Evolutionary conservation across 805 yeast species (phyloP).

Genomic region (Teunomyces funiuensis): DNA sequence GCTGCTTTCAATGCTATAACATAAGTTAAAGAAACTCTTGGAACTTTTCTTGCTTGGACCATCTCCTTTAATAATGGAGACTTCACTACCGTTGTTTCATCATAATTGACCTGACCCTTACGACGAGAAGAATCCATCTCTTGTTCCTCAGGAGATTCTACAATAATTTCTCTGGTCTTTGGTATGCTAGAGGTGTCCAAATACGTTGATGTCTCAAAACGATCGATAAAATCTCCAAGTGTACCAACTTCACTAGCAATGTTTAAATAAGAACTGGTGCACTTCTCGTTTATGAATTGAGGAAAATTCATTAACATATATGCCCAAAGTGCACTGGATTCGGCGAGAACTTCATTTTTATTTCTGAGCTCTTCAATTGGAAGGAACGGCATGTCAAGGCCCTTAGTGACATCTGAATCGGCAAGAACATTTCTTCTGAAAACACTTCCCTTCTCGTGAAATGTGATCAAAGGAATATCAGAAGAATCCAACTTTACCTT

Average conservation of each 20-base stretch:
- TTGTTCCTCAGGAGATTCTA: slow-evolving; percentile 1
- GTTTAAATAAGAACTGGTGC: slow-evolving; percentile 53
- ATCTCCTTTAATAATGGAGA: slow-evolving; percentile 21
- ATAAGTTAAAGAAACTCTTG: slow-evolving; percentile 49
- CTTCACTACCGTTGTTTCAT: slow-evolving; percentile 13
- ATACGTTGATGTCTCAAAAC: slow-evolving; percentile 29
- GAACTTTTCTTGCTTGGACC: slow-evolving; percentile 9
- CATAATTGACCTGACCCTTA: slow-evolving; percentile 1
- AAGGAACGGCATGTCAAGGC: slow-evolving; percentile 61
- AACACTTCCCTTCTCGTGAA: slow-evolving; percentile 45
- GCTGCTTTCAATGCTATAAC: slow-evolving; percentile 68
- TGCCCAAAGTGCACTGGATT: slow-evolving; percentile 76
- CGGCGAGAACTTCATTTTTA: slow-evolving; percentile 54
- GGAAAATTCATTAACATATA: slow-evolving; percentile 49
- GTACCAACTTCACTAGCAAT: slow-evolving; percentile 40
- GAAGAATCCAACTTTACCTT: slow-evolving; percentile 24
- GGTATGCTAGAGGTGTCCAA: slow-evolving; percentile 26
- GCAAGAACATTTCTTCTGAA: slow-evolving; percentile 48
- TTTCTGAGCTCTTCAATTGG: slow-evolving; percentile 50
- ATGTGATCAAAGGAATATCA: slow-evolving; percentile 33
- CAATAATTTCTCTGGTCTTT: slow-evolving; percentile 6
- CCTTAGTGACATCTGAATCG: slow-evolving; percentile 34
- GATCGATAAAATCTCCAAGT: slow-evolving; percentile 32
- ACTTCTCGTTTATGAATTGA: slow-evolving; percentile 37
- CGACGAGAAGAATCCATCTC: too few species aligned